A percentile compares a stretch with the other conserved stretches of the same genome.
These are phyloP conservation scores for Nemania sp. DNA, from an alignment of 2,329 filamentous ascomycete genomes.

Conservation along the genomic window DNA sequence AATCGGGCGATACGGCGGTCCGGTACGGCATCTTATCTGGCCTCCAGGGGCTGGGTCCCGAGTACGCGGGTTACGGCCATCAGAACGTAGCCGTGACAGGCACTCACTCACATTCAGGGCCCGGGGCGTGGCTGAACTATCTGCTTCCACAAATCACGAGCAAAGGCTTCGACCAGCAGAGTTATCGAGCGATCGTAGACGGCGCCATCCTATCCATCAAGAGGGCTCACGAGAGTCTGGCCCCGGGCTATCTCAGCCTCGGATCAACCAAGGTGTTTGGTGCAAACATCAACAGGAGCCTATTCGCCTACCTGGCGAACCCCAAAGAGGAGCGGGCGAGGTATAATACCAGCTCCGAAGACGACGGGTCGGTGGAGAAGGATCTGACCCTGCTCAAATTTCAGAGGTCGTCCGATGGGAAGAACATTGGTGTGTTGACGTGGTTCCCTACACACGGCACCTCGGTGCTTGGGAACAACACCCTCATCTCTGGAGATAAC, in stretches of 20 bases:
- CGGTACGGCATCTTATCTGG: conserved; percentile 84
- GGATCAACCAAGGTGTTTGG: conserved; percentile 71
- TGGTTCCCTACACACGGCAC: conserved; percentile 96
- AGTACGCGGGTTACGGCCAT: conserved; percentile 75
- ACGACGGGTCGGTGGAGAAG: conserved; percentile 67
- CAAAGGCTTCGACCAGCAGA: conserved; percentile 83
- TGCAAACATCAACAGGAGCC: conserved; percentile 87
- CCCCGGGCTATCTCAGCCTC: conserved; percentile 52
- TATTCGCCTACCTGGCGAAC: conserved; percentile 87
- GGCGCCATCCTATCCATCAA: conserved; percentile 82
- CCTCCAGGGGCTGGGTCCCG: conserved; percentile 68
- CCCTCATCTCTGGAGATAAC: conserved; percentile 89
- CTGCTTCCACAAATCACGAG: conserved; percentile 89
- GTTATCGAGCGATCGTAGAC: conserved; percentile 86
- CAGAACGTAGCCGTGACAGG: conserved; percentile 88
- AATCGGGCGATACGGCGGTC: conserved; percentile 87
- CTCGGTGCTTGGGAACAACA: conserved; percentile 89
- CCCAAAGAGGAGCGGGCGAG: conserved; percentile 72
- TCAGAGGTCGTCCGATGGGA: conserved; percentile 71
- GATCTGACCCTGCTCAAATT: conserved; percentile 80
- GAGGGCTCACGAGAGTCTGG: conserved; percentile 74
- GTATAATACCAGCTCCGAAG: conserved; percentile 62
- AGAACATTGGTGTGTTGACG: conserved; percentile 79
- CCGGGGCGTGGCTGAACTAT: conserved; percentile 94
- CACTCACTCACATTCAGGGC: conserved; percentile 90